phyloP scores from a whole-genome alignment of 768 basidiomycete genomes.

The Podaxis carcinomalis region DNA sequence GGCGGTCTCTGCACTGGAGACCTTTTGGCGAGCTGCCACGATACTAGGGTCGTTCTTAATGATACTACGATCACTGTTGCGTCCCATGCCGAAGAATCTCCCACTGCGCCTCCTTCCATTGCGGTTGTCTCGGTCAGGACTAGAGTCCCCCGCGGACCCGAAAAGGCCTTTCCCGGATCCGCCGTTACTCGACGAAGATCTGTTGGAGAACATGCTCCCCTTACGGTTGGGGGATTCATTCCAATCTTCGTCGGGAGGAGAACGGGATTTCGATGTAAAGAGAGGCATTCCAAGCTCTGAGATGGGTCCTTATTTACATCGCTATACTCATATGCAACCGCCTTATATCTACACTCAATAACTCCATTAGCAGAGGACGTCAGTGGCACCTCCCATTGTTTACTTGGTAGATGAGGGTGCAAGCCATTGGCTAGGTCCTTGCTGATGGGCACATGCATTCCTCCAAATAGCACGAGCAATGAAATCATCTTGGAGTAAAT shows the following conservation, averaged over 20 bases:
- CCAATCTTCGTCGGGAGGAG: not conserved
- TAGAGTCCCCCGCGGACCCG: slow-evolving; percentile 15
- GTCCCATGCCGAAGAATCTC: slow-evolving; percentile 22
- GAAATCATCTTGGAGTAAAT: not conserved
- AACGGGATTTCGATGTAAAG: slow-evolving; percentile 19
- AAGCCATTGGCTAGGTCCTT: not conserved
- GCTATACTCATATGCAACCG: not conserved
- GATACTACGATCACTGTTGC: slow-evolving; percentile 12
- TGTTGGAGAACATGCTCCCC: slow-evolving; percentile 23
- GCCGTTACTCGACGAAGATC: slow-evolving; percentile 17
- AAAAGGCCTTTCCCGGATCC: slow-evolving; percentile 18
- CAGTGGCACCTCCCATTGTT: not conserved
- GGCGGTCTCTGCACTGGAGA: slow-evolving; percentile 44
- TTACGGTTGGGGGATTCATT: slow-evolving; percentile 17
- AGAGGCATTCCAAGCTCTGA: slow-evolving; percentile 19
- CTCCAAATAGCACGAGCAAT: not conserved
- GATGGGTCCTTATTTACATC: not conserved
- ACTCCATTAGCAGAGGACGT: slow-evolving; percentile 7
- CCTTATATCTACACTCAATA: slow-evolving; percentile 5
- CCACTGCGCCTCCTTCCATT: slow-evolving; percentile 12
- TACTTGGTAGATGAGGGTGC: not conserved
- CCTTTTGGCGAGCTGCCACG: slow-evolving; percentile 42
- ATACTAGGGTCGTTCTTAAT: slow-evolving; percentile 41
- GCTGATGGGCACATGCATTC: not conserved
- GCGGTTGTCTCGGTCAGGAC: slow-evolving; percentile 9